Percentiles rank a stretch among this genome's conserved stretches.
phyloP scores from a whole-genome alignment of 768 basidiomycete species.

The Amanita exitialis region DNA sequence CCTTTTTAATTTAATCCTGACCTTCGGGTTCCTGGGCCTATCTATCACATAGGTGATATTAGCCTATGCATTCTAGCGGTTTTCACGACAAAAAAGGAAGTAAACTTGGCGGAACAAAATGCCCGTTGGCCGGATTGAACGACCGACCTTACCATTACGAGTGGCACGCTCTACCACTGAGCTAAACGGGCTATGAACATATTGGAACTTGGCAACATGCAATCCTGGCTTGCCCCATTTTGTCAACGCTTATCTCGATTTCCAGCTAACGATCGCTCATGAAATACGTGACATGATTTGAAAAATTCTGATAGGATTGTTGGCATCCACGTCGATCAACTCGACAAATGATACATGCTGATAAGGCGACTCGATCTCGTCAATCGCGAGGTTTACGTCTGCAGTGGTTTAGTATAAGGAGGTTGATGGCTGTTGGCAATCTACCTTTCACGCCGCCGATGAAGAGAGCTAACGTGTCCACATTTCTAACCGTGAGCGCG shows the following conservation, averaged over 20 bases:
- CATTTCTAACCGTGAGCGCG: constrained; percentile 48
- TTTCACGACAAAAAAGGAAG: too few species aligned
- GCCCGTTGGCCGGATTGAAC: constrained; percentile 23
- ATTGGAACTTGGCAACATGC: not conserved
- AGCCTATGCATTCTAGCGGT: too few species aligned
- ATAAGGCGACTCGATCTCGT: not conserved
- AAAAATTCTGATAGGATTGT: not conserved
- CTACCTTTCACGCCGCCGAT: constrained; percentile 23
- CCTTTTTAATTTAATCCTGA: too few species aligned
- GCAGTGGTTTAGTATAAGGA: not conserved
- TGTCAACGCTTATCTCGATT: not conserved
- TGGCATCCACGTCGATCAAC: not conserved
- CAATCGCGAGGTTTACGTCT: not conserved
- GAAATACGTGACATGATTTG: not conserved
- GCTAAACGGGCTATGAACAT: constrained; percentile 33
- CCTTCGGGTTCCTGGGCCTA: too few species aligned
- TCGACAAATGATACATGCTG: not conserved
- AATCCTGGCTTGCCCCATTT: not conserved
- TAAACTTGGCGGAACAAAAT: too few species aligned
- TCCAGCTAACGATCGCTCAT: not conserved
- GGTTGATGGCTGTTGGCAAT: not conserved
- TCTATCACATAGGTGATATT: too few species aligned
- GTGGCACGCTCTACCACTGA: constrained; percentile 56
- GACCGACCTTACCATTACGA: constrained; percentile 32
- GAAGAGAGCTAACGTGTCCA: constrained; percentile 40